phyloP scores from a whole-genome alignment of 2,329 filamentous ascomycete genomes.

The Fusarium multiceps region DNA sequence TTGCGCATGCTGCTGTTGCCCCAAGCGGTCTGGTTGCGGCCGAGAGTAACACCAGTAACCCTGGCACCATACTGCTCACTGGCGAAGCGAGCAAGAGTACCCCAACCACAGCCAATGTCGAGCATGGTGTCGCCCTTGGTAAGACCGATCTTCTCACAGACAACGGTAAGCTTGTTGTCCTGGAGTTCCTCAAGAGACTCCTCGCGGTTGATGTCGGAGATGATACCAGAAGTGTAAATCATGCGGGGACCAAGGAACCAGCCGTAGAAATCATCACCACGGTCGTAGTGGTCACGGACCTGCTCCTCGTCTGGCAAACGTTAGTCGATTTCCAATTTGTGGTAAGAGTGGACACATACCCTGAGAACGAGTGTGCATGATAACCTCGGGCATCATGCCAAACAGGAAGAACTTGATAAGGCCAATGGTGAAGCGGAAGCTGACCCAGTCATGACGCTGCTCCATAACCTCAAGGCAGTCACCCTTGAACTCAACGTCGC shows the following conservation, averaged over 20 bases:
- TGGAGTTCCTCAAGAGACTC: constrained; percentile 94
- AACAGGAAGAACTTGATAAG: constrained; percentile 91
- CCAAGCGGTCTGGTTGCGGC: constrained; percentile 96
- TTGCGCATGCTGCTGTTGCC: constrained; percentile 90
- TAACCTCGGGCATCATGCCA: constrained; percentile 87
- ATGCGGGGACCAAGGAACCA: constrained; percentile 99
- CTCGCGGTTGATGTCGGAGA: constrained; percentile 86
- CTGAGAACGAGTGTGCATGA: constrained; percentile 92
- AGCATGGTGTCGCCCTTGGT: constrained; percentile 84
- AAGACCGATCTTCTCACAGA: constrained; percentile 94
- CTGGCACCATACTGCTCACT: constrained; percentile 90
- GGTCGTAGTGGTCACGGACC: constrained; percentile 97
- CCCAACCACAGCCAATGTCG: constrained; percentile 98
- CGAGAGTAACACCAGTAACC: constrained; percentile 91
- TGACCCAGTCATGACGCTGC: constrained; percentile 97
- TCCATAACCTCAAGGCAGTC: constrained; percentile 90
- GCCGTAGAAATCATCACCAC: constrained; percentile 97
- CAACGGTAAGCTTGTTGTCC: constrained; percentile 95
- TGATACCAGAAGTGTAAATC: constrained; percentile 97
- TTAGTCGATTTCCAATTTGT: constrained; percentile 16
- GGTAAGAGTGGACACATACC: constrained; percentile 51
- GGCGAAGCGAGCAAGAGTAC: constrained; percentile 92
- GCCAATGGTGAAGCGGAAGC: constrained; percentile 87
- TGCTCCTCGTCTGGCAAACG: constrained; percentile 79
- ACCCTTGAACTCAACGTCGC: constrained; percentile 94